These are phyloP conservation scores for Syzygium aromaticum DNA, from an alignment of 345 rosid genomes.

Conservation along the genomic window DNA sequence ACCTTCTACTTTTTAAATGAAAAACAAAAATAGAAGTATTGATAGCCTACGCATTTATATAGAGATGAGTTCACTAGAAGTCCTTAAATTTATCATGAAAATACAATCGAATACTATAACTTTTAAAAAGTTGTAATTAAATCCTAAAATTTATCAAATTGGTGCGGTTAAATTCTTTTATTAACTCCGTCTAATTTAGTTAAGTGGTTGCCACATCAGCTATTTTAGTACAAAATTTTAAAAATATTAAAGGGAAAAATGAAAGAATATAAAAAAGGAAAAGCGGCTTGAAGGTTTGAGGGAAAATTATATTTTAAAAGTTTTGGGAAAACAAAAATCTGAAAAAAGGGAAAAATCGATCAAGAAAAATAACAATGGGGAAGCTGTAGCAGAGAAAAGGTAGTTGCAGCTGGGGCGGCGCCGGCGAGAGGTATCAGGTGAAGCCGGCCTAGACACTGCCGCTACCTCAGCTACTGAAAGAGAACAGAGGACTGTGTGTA, in stretches of 20 bases:
- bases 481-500: background rate
- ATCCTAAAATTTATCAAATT: background rate
- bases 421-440: background rate
- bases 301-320: rapidly evolving
- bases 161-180: rapidly evolving
- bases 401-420: background rate
- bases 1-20: background rate
- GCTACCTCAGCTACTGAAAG: background rate
- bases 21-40: too few species aligned
- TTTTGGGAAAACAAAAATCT: background rate
- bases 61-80: background rate
- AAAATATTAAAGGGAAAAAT: background rate
- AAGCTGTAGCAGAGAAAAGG: background rate
- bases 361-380: background rate
- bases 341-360: background rate
- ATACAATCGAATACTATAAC: too few species aligned
- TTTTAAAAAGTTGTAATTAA: too few species aligned
- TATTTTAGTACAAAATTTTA: background rate
- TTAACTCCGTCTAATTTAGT: background rate
- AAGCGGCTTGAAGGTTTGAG: background rate
- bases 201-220: background rate
- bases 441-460: background rate
- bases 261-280: background rate
- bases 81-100: background rate
- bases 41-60: background rate